Evolutionary conservation across 257 asterid species (phyloP).

Genomic region (Rhazya stricta): DNA sequence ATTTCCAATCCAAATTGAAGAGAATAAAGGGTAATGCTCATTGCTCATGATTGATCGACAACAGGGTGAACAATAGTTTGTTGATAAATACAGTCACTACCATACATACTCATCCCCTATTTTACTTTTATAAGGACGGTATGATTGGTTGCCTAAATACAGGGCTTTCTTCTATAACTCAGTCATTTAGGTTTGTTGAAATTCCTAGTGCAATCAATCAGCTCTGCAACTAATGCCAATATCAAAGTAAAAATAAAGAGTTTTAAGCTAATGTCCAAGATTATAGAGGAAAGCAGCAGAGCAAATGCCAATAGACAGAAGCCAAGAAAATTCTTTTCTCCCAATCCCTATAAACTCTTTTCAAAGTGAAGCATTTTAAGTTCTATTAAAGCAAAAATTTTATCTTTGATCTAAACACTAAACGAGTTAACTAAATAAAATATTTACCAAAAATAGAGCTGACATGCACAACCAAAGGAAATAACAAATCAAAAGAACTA

Average conservation of each 20-base stretch:
- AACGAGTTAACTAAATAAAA: too few relatives aligned
- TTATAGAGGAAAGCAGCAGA: too few relatives aligned
- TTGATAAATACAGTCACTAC: not conserved
- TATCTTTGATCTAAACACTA: too few relatives aligned
- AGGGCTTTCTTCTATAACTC: not conserved
- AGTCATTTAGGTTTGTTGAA: not conserved
- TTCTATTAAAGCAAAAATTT: too few relatives aligned
- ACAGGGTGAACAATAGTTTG: not conserved
- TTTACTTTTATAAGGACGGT: not conserved
- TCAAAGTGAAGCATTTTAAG: too few relatives aligned
- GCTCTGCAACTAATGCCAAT: not conserved
- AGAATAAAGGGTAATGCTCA: not conserved
- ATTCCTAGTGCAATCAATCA: not conserved
- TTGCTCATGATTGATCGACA: slow-evolving; percentile 8
- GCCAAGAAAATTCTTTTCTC: too few relatives aligned
- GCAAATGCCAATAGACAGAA: too few relatives aligned
- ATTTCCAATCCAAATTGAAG: not conserved
- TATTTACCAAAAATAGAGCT: too few relatives aligned
- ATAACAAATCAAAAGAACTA: too few relatives aligned
- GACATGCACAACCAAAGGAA: too few relatives aligned
- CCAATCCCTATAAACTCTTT: too few relatives aligned
- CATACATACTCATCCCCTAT: not conserved
- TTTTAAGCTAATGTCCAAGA: not conserved
- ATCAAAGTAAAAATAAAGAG: not conserved
- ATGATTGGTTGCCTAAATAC: not conserved